Evolutionary conservation across 306 rosid genomes (phyloP), one percentile per base, ranked within the genome.

Genomic region (Begonia peltatifolia): DNA sequence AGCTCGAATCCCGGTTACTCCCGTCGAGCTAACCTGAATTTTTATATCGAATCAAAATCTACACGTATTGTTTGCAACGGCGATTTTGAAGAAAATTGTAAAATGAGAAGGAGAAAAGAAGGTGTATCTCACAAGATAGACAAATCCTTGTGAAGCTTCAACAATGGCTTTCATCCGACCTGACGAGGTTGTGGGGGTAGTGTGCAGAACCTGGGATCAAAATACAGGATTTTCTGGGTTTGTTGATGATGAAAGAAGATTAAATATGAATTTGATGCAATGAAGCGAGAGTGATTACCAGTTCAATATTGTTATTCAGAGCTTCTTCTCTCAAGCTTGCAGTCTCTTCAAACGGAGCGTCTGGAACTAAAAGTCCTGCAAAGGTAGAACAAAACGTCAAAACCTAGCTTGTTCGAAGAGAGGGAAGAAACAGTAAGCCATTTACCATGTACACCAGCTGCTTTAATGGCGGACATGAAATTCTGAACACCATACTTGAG

Each of bases 351-450:
- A 85, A 68, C 42, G 97, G 95, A 62, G 85, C 92, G 66, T 90
- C 97, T 9, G 97, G 95, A 58, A 90, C 92, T 53, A 90, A 87
- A 63, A 90, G 87, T 57, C 97, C 97, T 83, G 63, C 69, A 70
- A 50, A 17, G 18, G 18, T 17, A 17, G 18, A 17, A 17, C 18
- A 17, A 17, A 17, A 18, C 56, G 25, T 14, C 50, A 46, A 15
- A 47, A 22, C 38, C 8, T 30, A 17, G 23, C 23, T 20, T 20
- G 23, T 2, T 20, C 1, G 23, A 20, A 3, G 4, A 20, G 23
- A 20, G 23, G 23, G 23, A 20, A 20, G 23, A 20, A 20, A 20
- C 23, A 20, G 23, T 20, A 20, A 17, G 23, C 23, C 2, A 20
- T 5, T 30, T 30, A 90, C 97, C 97, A 58, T 68, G 87, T 44